A percentile compares a stretch with the other conserved stretches of the same genome.
Conservation (phyloP, 2,329 filamentous ascomycete genomes). For the Colletotrichum cordylinicola region DNA sequence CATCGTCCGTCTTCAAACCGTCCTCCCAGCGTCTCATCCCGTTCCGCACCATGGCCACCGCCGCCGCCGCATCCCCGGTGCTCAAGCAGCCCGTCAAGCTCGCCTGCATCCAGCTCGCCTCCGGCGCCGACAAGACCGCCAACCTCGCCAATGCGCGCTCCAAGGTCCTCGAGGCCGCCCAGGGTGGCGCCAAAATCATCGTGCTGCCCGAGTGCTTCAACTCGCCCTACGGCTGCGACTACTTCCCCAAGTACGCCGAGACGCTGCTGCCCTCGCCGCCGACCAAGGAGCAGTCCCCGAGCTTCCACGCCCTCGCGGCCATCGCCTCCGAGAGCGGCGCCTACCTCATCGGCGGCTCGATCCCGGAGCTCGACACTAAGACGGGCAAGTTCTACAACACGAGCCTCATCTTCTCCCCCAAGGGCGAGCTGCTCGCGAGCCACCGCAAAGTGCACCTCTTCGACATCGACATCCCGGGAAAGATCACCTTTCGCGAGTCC, state of each 20-base stretch:
- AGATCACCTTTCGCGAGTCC: conserved; percentile 89
- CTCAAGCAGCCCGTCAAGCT: conserved; percentile 81
- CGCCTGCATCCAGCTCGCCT: conserved; percentile 81
- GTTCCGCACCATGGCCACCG: conserved; percentile 25
- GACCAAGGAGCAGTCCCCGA: conserved; percentile 72
- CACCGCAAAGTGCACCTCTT: conserved; percentile 97
- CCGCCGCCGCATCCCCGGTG: conserved; percentile 43
- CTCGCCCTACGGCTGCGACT: conserved; percentile 89
- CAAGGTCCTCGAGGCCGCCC: conserved; percentile 83
- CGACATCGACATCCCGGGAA: conserved; percentile 96
- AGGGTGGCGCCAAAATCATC: conserved; percentile 79
- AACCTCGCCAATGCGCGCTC: conserved; percentile 84
- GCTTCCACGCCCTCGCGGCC: conserved; percentile 81
- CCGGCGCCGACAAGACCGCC: conserved; percentile 79
- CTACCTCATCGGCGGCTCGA: conserved; percentile 90
- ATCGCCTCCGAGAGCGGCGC: conserved; percentile 80
- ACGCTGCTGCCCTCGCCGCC: conserved; percentile 81
- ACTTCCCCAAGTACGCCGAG: conserved; percentile 93
- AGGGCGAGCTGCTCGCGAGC: conserved; percentile 80
- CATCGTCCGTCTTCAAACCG: not conserved
- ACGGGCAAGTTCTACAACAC: conserved; percentile 86
- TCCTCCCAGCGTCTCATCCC: not conserved
- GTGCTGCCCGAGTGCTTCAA: conserved; percentile 99
- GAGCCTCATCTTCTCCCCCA: conserved; percentile 79
- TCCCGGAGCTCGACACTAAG: conserved; percentile 75